Evolutionary conservation across 345 rosid species (phyloP), one percentile per base, ranked within the genome.

Genomic region (Dovyalis caffra): DNA sequence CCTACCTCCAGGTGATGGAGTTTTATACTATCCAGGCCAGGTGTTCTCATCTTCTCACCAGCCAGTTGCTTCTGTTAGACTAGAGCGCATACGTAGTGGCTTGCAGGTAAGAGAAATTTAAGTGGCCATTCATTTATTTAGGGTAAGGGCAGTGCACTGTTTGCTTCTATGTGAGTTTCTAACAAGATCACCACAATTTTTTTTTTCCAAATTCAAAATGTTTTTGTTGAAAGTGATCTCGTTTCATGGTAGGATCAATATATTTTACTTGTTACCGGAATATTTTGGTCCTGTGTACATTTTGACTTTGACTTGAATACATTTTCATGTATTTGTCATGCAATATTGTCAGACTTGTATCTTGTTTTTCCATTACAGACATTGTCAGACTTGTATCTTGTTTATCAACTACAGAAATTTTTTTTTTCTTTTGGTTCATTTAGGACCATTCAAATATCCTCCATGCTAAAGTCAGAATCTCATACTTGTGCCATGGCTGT

Each of bases 1-100:
- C 43, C 92, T 93, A 51, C 98, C 98, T 45, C 97, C 99, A 2
- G 98, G 98, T 53, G 99, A 95, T 74, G 97, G 99, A 25, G 98
- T 93, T 83, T 76, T 93, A 56, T 95, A 70, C 82, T 93, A 93
- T 66, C 98, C 98, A 2, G 98, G 99, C 28, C 90, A 91, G 86
- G 99, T 91, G 72, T 95, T 95, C 83, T 93, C 99, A 12, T 88
- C 93, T 29, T 95, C 93, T 20, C 81, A 62, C 47, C 86, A 93
- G 76, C 98, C 96, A 0, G 92, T 95, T 61, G 99, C 98, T 76
- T 95, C 99, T 9, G 81, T 88, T 26, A 86, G 94, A 84, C 87
- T 91, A 7, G 99, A 95, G 82, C 97, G 99, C 53, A 87, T 93
- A 72, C 98, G 93, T 58, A 89, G 98, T 74, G 95, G 99, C 75